Percentiles rank a stretch among this genome's conserved stretches.
These are phyloP conservation scores for Bretschneidera sinensis DNA, from an alignment of 345 rosid genomes.

Conservation along the genomic window DNA sequence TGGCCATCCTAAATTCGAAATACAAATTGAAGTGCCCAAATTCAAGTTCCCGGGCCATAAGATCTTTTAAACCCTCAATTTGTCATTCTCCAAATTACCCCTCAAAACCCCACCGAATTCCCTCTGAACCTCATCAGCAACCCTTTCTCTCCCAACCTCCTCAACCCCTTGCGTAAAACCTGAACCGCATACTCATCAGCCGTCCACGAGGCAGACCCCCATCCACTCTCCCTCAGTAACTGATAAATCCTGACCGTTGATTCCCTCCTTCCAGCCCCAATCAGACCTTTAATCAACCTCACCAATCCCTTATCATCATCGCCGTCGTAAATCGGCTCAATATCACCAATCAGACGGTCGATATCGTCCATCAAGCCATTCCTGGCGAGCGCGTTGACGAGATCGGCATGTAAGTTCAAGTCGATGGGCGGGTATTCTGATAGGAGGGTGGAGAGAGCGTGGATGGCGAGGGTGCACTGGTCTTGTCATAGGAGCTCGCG, in stretches of 20 bases:
- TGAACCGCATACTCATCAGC: constrained; percentile 52
- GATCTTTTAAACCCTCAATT: too few species aligned
- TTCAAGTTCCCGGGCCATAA: too few species aligned
- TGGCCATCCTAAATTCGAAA: too few species aligned
- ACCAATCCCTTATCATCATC: constrained; percentile 42
- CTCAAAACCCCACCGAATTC: constrained; percentile 20
- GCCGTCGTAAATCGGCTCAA: constrained; percentile 38
- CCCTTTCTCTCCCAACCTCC: constrained; percentile 52
- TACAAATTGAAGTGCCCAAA: too few species aligned
- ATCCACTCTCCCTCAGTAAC: constrained; percentile 63
- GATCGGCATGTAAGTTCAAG: constrained; percentile 57
- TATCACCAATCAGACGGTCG: constrained; percentile 46
- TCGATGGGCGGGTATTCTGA: constrained; percentile 54
- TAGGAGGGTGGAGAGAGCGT: constrained; percentile 57
- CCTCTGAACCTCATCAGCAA: constrained; percentile 51
- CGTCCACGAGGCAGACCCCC: constrained; percentile 52
- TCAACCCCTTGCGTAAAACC: constrained; percentile 59
- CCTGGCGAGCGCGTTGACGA: constrained; percentile 49
- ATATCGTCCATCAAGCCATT: constrained; percentile 42
- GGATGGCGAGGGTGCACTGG: constrained; percentile 60
- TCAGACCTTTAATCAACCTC: constrained; percentile 53
- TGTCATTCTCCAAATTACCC: background rate
- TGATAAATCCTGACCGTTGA: constrained; percentile 60
- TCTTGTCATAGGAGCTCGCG: constrained; percentile 90
- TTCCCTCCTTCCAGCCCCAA: constrained; percentile 58